Base-by-base conservation (phyloP, 345 rosid genomes). In the Trapa bicornis region DNA sequence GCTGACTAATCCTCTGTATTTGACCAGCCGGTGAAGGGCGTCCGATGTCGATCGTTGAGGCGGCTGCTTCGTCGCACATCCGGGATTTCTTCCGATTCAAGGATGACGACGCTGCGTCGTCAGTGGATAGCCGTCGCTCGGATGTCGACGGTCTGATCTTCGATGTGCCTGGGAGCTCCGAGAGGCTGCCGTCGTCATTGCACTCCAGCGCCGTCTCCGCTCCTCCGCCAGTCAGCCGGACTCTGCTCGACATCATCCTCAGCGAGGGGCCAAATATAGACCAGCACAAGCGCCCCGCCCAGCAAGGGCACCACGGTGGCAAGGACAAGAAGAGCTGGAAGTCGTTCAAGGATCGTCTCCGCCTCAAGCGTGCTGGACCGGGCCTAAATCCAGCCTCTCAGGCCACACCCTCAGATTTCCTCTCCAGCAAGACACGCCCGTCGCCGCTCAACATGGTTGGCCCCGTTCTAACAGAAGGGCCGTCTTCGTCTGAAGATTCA, bases 321-420 rank as follows among this genome's bases (percentile, higher is more conserved):
- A 88, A 79, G 47, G 97, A 93, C 37, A 80, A 79, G 65, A 85
- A 80, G 75, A 84, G 84, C 78, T 90, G 98, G 97, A 88, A 84
- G 66, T 76, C 77, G 10, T 86, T 93, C 79, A 80, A 91, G 38
- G 96, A 87, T 22, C 83, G 75, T 62, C 83, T 90, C 65, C 83
- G 92, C 32, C 82, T 89, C 7, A 84, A 80, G 78, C 83, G 95
- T 5, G 80, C 89, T n/a, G 86, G 87, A 42, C 74, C 92, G 29
- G 89, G 85, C 48, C 11, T 45, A 13, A 11, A 7, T 11, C 9
- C 5, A 45, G 1, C 48, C 65, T 87, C 92, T 95, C 80, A 83
- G 41, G 84, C 93, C 5, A 77, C 47, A 4, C 58, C 86, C 41
- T 84, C 96, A 2, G 96, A 92, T 70, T 65, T 85, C 10, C 77